Conservation (phyloP, 495 filamentous ascomycete species). For the Penicillium argentinense region DNA sequence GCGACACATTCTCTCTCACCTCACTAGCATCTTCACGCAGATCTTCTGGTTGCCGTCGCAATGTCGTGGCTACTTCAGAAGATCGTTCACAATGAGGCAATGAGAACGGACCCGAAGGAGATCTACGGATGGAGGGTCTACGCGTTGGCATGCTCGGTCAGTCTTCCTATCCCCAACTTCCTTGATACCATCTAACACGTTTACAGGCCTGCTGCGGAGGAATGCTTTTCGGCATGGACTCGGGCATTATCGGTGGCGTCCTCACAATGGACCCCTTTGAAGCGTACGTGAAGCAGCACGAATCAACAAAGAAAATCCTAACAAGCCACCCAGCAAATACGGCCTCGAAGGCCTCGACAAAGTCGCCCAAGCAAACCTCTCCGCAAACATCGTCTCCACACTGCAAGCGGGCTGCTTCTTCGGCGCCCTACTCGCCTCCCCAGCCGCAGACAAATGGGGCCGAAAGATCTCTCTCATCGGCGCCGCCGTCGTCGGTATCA, state of each 20-base stretch:
- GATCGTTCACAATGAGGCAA: slow-evolving; percentile 77
- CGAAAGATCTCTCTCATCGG: slow-evolving; percentile 53
- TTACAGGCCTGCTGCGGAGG: slow-evolving; percentile 72
- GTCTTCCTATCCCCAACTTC: slow-evolving; percentile 13
- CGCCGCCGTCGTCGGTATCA: slow-evolving; percentile 38
- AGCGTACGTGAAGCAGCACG: slow-evolving; percentile 28
- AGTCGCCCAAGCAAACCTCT: slow-evolving; percentile 38
- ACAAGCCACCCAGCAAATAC: slow-evolving; percentile 39
- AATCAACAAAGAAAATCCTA: neutral
- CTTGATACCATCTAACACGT: slow-evolving; percentile 1
- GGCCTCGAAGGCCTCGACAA: slow-evolving; percentile 56
- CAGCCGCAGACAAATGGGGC: slow-evolving; percentile 57
- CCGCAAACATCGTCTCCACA: slow-evolving; percentile 57
- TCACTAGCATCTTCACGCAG: too few relatives aligned
- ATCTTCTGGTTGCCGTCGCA: too few relatives aligned
- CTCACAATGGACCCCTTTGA: slow-evolving; percentile 63
- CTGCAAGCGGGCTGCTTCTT: slow-evolving; percentile 70
- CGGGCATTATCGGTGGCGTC: slow-evolving; percentile 69
- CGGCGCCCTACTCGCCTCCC: slow-evolving; percentile 59
- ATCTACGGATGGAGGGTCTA: slow-evolving; percentile 81
- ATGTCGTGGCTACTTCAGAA: slow-evolving; percentile 54
- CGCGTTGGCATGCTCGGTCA: slow-evolving; percentile 64
- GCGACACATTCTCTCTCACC: too few relatives aligned
- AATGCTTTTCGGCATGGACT: slow-evolving; percentile 70
- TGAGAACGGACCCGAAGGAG: slow-evolving; percentile 69